These are phyloP conservation scores for Beta macrorhiza DNA, from an alignment of 179 eudicot genomes.

Conservation along the genomic window DNA sequence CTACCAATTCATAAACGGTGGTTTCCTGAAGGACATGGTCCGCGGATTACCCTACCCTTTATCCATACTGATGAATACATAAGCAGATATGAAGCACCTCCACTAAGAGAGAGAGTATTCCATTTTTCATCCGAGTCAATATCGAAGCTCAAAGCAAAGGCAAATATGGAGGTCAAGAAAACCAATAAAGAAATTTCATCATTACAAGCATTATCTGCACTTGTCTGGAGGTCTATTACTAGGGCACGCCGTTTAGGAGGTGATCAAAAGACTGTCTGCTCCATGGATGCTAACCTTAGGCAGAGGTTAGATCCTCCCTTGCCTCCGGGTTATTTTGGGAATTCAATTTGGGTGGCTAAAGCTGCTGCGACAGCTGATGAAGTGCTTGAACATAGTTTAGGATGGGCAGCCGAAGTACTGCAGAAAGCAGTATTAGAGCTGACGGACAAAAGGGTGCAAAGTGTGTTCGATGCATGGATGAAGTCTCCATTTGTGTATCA, in stretches of 20 bases:
- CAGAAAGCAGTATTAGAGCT: constrained; percentile 14
- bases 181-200: constrained; percentile 9
- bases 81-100: constrained; percentile 19
- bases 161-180: constrained; percentile 25
- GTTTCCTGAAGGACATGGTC: constrained; percentile 39
- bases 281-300: constrained; percentile 16
- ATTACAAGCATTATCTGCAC: constrained; percentile 17
- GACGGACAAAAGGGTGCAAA: neutral
- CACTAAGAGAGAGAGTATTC: constrained; percentile 24
- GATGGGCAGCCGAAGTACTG: constrained; percentile 9
- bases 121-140: constrained; percentile 25
- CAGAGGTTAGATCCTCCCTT: constrained; percentile 18
- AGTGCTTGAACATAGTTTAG: constrained; percentile 6
- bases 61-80: constrained; percentile 25
- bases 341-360: constrained; percentile 19
- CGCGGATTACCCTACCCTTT: constrained; percentile 35
- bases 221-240: constrained; percentile 22
- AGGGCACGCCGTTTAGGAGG: constrained; percentile 4
- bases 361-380: constrained; percentile 17
- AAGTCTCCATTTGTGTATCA: constrained; percentile 22
- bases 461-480: constrained; percentile 19
- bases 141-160: constrained; percentile 26
- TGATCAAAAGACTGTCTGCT: constrained; percentile 11
- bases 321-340: constrained; percentile 17
- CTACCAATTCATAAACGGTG: constrained; percentile 42